A percentile compares a stretch with the other conserved stretches of the same genome.
Conservation (phyloP, 148 eudicot genomes). For the Nepenthes mirabilis region DNA sequence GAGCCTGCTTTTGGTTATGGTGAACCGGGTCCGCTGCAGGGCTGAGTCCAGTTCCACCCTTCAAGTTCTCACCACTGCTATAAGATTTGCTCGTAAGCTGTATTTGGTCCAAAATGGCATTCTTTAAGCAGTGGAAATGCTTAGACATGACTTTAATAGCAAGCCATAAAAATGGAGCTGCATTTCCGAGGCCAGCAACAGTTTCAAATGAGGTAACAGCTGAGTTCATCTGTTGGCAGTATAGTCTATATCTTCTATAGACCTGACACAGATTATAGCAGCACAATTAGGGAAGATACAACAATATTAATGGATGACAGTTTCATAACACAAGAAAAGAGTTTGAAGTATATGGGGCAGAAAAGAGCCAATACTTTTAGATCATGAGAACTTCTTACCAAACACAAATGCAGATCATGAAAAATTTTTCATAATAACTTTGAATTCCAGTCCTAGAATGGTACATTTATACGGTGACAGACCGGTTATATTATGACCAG, state of each 20-base stretch:
- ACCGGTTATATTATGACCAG: no score
- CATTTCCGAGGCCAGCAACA: conserved; percentile 40
- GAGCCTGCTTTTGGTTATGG: conserved; percentile 11
- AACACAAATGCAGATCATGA: no score
- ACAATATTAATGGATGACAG: no score
- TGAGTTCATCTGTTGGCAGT: conserved; percentile 41
- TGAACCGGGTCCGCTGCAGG: conserved; percentile 13
- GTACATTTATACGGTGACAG: no score
- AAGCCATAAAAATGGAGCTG: conserved; percentile 32
- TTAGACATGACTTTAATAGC: conserved; percentile 27
- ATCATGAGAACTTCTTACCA: no score
- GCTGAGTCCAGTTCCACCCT: conserved; percentile 10
- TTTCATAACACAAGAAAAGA: no score
- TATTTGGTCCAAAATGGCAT: conserved; percentile 33
- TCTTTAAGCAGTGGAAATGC: conserved; percentile 38
- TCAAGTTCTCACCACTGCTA: conserved; percentile 11
- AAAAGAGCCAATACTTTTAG: no score
- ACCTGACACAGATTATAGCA: conserved; percentile 12
- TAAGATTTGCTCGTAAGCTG: conserved; percentile 16
- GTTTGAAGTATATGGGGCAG: no score
- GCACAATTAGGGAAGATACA: no score
- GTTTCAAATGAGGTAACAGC: conserved; percentile 39
- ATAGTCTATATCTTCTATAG: conserved; percentile 30
- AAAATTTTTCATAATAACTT: no score
- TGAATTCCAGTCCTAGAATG: no score